These are phyloP conservation scores for Cladophialophora psammophila DNA, from an alignment of 2,329 filamentous ascomycete species.

Conservation along the genomic window DNA sequence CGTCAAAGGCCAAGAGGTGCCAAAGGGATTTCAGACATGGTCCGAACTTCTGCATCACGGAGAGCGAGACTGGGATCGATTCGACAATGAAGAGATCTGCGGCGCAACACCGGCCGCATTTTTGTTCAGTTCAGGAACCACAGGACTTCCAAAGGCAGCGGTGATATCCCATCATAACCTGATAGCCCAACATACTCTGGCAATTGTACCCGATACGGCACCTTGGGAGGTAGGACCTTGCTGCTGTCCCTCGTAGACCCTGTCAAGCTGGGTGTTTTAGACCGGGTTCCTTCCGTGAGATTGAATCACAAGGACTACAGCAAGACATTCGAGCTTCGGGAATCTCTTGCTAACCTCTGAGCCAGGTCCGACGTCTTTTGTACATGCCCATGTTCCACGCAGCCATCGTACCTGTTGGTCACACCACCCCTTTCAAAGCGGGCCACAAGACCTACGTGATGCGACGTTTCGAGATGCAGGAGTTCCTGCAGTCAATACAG, in stretches of 20 bases:
- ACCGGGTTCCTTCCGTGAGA: not conserved
- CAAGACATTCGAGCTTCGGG: conserved; percentile 20
- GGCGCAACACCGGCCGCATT: conserved; percentile 58
- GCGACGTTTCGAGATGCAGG: conserved; percentile 68
- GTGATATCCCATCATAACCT: conserved; percentile 60
- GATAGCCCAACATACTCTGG: conserved; percentile 24
- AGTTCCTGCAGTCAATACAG: conserved; percentile 50
- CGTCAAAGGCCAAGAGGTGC: conserved; percentile 37
- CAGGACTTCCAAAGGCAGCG: conserved; percentile 66
- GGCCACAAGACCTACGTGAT: conserved; percentile 65
- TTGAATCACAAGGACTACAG: not conserved
- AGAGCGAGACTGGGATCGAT: conserved; percentile 57
- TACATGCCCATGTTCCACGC: conserved; percentile 61
- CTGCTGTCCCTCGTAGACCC: not conserved
- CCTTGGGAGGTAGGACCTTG: conserved; percentile 3
- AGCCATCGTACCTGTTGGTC: conserved; percentile 55
- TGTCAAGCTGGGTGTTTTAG: not conserved
- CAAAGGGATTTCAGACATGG: conserved; percentile 54
- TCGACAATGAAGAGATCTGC: conserved; percentile 46
- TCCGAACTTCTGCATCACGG: conserved; percentile 52
- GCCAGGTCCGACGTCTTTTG: conserved; percentile 46
- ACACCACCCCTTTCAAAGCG: conserved; percentile 55
- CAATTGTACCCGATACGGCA: not conserved
- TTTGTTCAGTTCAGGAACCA: conserved; percentile 65
- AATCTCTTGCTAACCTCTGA: conserved; percentile 45